phyloP scores from a whole-genome alignment of 495 filamentous ascomycete species.

The Talaromyces proteolyticus region DNA sequence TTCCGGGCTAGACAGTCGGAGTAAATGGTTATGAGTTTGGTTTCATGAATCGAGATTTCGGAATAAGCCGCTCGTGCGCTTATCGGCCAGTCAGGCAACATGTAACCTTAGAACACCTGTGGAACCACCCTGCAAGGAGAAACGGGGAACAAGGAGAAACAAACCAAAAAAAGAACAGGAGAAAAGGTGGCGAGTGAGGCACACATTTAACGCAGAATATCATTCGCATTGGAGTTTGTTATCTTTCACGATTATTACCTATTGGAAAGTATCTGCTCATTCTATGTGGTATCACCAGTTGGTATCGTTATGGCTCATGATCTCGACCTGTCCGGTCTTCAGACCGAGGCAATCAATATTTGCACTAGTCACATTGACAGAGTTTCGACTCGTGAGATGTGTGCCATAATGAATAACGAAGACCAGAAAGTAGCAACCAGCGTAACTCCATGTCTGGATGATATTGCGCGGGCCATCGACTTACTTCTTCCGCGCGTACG shows the following conservation, averaged over 20 bases:
- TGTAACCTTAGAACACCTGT: background rate
- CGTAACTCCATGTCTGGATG: conserved; percentile 20
- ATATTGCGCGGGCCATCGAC: conserved; percentile 27
- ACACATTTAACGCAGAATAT: background rate
- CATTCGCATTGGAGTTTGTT: background rate
- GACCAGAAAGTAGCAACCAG: conserved; percentile 25
- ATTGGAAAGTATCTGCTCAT: background rate
- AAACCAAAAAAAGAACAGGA: background rate
- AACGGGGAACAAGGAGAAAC: background rate
- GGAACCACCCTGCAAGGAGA: background rate
- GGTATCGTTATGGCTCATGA: conserved; percentile 8
- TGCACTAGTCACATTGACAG: conserved; percentile 24
- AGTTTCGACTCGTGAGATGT: conserved; percentile 29
- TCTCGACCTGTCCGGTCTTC: conserved; percentile 21
- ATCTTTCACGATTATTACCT: too few species aligned
- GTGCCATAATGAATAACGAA: conserved; percentile 26
- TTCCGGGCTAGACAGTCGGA: background rate
- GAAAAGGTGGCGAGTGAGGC: background rate
- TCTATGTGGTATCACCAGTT: background rate
- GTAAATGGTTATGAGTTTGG: background rate
- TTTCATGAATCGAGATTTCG: background rate
- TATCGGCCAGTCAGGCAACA: too few species aligned
- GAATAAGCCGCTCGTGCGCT: background rate
- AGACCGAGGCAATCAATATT: conserved; percentile 29
- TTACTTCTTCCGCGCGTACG: conserved; percentile 23